These are phyloP conservation scores for Exsudoporus floridanus DNA, from an alignment of 1,284 basidiomycete species.

Conservation along the genomic window DNA sequence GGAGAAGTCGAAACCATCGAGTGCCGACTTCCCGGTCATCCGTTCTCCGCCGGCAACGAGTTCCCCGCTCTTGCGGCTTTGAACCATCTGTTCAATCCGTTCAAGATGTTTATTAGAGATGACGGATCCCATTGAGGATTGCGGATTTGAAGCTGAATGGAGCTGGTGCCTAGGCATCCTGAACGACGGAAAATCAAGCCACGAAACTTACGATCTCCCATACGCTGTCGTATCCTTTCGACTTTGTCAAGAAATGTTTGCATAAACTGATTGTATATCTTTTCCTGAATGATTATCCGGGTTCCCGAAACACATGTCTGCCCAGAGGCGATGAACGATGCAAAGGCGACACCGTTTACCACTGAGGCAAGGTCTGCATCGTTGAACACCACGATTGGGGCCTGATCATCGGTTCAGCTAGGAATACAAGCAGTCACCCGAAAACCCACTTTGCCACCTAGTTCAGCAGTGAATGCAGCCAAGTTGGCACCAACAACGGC, in stretches of 20 bases:
- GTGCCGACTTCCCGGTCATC: conserved; percentile 55
- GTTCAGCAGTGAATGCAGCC: conserved; percentile 73
- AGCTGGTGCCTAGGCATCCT: background rate
- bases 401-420: conserved; percentile 41
- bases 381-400: conserved; percentile 74
- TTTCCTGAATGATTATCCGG: conserved; percentile 66
- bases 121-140: conserved; percentile 73
- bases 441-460: conserved; percentile 69
- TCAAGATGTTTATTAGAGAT: conserved; percentile 64
- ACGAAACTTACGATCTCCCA: conserved; percentile 69
- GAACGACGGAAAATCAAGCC: background rate
- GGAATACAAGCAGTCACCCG: background rate
- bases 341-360: conserved; percentile 77
- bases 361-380: conserved; percentile 70
- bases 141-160: conserved; percentile 59
- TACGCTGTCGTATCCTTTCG: conserved; percentile 57
- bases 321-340: conserved; percentile 81
- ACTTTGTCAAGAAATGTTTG: conserved; percentile 59
- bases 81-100: conserved; percentile 62
- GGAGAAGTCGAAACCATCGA: conserved; percentile 70
- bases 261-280: conserved; percentile 69
- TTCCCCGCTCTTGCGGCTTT: conserved; percentile 44
- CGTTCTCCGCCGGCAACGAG: conserved; percentile 64
- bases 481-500: conserved; percentile 70
- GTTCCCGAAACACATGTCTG: conserved; percentile 84